Percentiles rank a stretch among this genome's conserved stretches.
These are phyloP conservation scores for Fusarium brevicatenulatum DNA, from an alignment of 2,329 filamentous ascomycete species.

Conservation along the genomic window DNA sequence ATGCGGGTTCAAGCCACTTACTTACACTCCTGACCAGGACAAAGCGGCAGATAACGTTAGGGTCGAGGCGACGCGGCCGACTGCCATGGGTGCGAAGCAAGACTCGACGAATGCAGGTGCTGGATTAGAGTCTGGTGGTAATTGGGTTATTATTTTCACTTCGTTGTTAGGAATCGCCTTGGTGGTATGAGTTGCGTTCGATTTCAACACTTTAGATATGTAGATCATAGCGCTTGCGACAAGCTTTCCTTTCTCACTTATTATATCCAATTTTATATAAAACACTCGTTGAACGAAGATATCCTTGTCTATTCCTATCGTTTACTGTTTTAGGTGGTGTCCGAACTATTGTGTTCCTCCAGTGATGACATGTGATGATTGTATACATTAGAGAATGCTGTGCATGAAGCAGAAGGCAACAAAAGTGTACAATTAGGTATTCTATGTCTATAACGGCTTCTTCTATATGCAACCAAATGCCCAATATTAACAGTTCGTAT, in stretches of 20 bases:
- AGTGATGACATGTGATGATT: not conserved
- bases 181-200: conserved; percentile 3
- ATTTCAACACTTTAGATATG: not conserved
- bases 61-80: conserved; percentile 49
- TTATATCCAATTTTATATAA: not conserved
- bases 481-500: not conserved
- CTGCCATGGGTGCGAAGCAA: conserved; percentile 15
- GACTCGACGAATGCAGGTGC: not conserved
- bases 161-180: conserved; percentile 12
- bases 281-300: not conserved
- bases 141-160: conserved; percentile 9
- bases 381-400: not conserved
- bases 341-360: not conserved
- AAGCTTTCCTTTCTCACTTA: conserved; percentile 9
- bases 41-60: conserved; percentile 47
- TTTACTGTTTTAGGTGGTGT: too few species aligned
- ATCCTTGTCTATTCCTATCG: not conserved
- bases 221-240: conserved; percentile 16
- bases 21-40: conserved; percentile 48
- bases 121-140: not conserved
- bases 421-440: not conserved
- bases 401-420: not conserved
- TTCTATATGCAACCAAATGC: not conserved
- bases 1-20: conserved; percentile 48
- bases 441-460: not conserved